A percentile compares a stretch with the other conserved stretches of the same genome.
These are phyloP conservation scores for Parastagonospora avenae DNA, from an alignment of 2,329 filamentous ascomycete genomes.

Conservation along the genomic window DNA sequence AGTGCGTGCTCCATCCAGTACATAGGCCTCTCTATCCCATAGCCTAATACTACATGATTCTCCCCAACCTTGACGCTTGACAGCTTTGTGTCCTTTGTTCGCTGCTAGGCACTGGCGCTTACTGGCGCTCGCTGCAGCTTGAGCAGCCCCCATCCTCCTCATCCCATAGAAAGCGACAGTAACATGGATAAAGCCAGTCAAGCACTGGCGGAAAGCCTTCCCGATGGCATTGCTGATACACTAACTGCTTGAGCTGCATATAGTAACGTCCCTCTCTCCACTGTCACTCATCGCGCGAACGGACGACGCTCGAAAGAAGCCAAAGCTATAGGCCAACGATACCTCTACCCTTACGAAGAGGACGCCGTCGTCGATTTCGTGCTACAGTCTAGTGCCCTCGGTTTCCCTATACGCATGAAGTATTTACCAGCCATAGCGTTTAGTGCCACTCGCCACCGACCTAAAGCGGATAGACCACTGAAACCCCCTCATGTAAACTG, in stretches of 20 bases:
- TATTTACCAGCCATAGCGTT: slow-evolving; percentile 22
- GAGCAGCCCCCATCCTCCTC: neutral
- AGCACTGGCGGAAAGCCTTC: slow-evolving; percentile 14
- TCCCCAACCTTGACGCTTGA: no score
- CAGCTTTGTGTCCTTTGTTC: slow-evolving; percentile 2
- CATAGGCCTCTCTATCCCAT: no score
- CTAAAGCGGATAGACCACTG: slow-evolving; percentile 5
- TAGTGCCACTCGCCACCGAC: slow-evolving; percentile 12
- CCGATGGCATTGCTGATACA: neutral
- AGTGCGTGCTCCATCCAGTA: no score
- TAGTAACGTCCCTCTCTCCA: slow-evolving; percentile 24
- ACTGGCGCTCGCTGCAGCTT: neutral
- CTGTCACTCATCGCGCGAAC: slow-evolving; percentile 25
- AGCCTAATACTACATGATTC: no score
- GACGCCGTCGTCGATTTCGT: slow-evolving; percentile 27
- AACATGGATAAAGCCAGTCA: neutral
- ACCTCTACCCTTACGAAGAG: slow-evolving; percentile 35
- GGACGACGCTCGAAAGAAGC: slow-evolving; percentile 15
- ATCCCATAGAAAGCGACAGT: neutral
- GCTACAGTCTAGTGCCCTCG: slow-evolving; percentile 19
- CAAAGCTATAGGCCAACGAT: slow-evolving; percentile 36
- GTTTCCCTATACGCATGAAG: slow-evolving; percentile 21
- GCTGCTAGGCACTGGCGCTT: neutral
- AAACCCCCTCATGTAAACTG: slow-evolving; percentile 24
- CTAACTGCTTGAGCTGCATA: slow-evolving; percentile 4